phyloP scores from a whole-genome alignment of 305 asterid genomes.

The Stenogyne calaminthoides region DNA sequence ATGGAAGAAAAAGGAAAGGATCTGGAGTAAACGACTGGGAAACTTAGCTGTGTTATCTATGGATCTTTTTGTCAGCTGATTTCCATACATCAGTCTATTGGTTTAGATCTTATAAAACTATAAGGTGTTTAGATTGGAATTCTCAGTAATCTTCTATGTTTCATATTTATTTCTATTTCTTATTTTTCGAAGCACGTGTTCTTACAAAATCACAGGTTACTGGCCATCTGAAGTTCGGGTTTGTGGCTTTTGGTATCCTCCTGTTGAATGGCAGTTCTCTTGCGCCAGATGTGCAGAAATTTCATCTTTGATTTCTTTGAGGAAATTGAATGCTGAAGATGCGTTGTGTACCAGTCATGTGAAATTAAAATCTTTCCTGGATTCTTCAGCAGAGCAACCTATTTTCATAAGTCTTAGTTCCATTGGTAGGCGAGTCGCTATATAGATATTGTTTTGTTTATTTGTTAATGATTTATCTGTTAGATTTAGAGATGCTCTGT shows the following conservation, averaged over 20 bases:
- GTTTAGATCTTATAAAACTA: slow-evolving; percentile 1
- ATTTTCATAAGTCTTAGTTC: slow-evolving; percentile 87
- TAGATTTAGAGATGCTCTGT: background rate
- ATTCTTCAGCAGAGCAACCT: slow-evolving; percentile 55
- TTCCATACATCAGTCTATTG: slow-evolving; percentile 2
- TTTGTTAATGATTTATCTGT: background rate
- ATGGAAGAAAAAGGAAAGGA: too few relatives aligned
- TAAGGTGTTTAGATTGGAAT: background rate
- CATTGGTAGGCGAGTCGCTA: slow-evolving; percentile 72
- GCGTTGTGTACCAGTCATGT: slow-evolving; percentile 64
- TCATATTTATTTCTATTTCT: background rate
- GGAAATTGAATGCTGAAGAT: slow-evolving; percentile 40
- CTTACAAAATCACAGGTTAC: slow-evolving; percentile 57
- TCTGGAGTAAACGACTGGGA: background rate
- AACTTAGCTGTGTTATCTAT: background rate
- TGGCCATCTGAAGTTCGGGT: slow-evolving; percentile 88
- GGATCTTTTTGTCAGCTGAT: slow-evolving; percentile 3
- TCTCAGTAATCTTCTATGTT: slow-evolving; percentile 1
- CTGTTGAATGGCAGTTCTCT: slow-evolving; percentile 88
- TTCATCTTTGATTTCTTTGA: slow-evolving; percentile 41
- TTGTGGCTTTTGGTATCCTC: slow-evolving; percentile 96
- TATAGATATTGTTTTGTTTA: slow-evolving; percentile 16
- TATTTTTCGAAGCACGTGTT: slow-evolving; percentile 15
- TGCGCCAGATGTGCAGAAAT: slow-evolving; percentile 71
- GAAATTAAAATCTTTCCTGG: slow-evolving; percentile 53